Base-by-base conservation (phyloP, 1,139 yeast species). In the Taphrina wiesneri region DNA sequence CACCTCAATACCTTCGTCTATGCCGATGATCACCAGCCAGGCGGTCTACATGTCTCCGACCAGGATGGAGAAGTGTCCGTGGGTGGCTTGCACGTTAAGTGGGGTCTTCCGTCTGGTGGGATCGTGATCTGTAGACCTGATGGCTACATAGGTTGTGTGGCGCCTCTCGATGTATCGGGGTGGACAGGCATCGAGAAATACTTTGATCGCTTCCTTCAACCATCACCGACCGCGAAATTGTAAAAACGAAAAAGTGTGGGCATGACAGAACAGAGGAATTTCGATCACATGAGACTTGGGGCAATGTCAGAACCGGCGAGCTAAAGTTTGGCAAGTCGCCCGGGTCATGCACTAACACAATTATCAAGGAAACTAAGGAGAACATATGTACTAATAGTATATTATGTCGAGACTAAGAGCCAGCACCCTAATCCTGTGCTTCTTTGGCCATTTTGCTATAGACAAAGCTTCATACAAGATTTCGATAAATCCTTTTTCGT, bases 111-210 rank as follows among this genome's bases (percentile, higher is more conserved):
- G 5, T 7, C 67, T 7, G 77, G 79, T 23, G 74, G 75, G 13
- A 65, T 77, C 34, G 61, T 76, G 26, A 75, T 77, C 32, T 68
- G 75, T 19, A 70, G 80, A 52, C 80, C 80, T n/a, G 80, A 77
- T 70, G 78, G 78, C 2, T 76, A 77, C 62, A 75, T 77, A 32
- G 73, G 78, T 21, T 54, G 69, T 32, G 76, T 75, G 21, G 69
- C 73, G 2, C 53, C 53, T 2, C 53, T 49, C 19, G 72, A 71
- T 30, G 70, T 70, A 7, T 54, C 52, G 2, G 41, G 41, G 11
- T 46, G 51, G 51, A 41, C 39, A 7, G 56, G 54, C 6, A 23
- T 41, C 32, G 66, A 61, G 19, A 19, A 52, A 36, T 65, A 41
- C 32, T 61, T 65, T 25, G 57, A 54, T 17, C 53, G 63, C n/a